Base-by-base conservation (phyloP, 2,329 filamentous ascomycete genomes). In the Diaporthe australafricana region DNA sequence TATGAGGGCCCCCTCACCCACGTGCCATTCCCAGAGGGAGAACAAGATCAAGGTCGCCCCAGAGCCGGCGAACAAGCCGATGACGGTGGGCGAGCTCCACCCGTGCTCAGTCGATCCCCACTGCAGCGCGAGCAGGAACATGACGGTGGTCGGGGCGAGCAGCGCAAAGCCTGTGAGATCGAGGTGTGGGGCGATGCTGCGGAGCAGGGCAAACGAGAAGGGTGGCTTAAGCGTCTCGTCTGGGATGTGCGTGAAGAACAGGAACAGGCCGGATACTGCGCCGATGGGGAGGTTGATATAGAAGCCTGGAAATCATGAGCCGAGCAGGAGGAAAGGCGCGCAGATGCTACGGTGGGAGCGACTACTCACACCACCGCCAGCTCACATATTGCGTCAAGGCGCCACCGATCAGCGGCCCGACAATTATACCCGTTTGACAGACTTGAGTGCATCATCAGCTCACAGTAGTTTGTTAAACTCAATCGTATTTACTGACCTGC, bases 341-440 rank as follows among this genome's bases (percentile, higher is more conserved):
- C 35, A 20, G n/a, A 12, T 5, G 20, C 27, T 4, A 27, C 0
- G 6, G 20, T 22, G 11, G 62, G n/a, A 40, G 52, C 5, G 25
- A n/a, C 14, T 0, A 77, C 79, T 76, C 76, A 83, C 81, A 83
- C 82, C 82, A 84, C 72, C 84, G 77, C 83, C 84, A 85, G 20
- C 79, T 81, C 1, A 78, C 74, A 55, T 81, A 79, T 32, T 81
- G 76, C 0, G 81, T 83, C 22, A 83, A 79, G 42, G 79, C 74
- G 73, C 83, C 81, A 35, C 84, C 84, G 40, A 86, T 76, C 27
- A 88, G 75, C 2, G 86, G 85, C 0, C 86, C 87, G 0, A 80
- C 72, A 0, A 83, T 80, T 12, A 84, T 76, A 4, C 84, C 84
- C 22, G 87, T 74, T 40, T 84, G 80, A 9, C 79, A 76, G 27